A percentile compares a stretch with the other conserved stretches of the same genome.
Conservation (phyloP, 768 basidiomycete genomes). For the Xerocomellus dryophilus region DNA sequence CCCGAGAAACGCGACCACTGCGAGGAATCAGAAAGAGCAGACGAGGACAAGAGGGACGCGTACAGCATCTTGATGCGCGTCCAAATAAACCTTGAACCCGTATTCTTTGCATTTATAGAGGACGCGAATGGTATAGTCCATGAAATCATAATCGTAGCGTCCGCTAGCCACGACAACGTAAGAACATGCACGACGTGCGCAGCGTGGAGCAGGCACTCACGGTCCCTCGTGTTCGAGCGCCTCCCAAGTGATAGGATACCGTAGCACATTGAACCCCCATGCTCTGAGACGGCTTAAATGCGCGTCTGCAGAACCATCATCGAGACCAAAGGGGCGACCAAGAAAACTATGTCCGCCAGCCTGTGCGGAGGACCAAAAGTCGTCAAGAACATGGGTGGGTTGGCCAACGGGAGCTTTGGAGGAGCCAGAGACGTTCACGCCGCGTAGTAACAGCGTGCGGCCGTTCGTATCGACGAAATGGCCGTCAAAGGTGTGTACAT, state of each 20-base stretch:
- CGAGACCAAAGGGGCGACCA: constrained; percentile 76
- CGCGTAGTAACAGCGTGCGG: constrained; percentile 79
- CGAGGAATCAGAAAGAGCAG: neutral
- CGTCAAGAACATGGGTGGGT: constrained; percentile 64
- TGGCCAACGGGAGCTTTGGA: constrained; percentile 77
- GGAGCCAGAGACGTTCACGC: constrained; percentile 92
- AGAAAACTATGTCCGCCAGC: constrained; percentile 66
- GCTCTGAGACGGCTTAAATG: constrained; percentile 82
- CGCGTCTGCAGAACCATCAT: constrained; percentile 80
- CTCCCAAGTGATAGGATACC: constrained; percentile 91
- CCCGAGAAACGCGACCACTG: constrained; percentile 96
- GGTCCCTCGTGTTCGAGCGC: constrained; percentile 91
- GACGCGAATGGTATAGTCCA: constrained; percentile 86
- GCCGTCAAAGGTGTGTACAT: constrained; percentile 62
- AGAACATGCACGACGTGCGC: neutral
- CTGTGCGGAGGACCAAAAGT: constrained; percentile 82
- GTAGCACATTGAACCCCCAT: constrained; percentile 91
- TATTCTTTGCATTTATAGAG: constrained; percentile 89
- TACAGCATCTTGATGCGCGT: constrained; percentile 95
- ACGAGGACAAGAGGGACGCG: constrained; percentile 31
- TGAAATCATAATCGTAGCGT: constrained; percentile 85
- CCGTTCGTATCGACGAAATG: constrained; percentile 74
- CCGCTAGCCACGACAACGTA: constrained; percentile 48
- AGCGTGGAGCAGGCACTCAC: constrained; percentile 52
- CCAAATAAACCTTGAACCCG: constrained; percentile 89